Percentiles rank a stretch among this genome's conserved stretches.
Evolutionary conservation across 176 grass and related monocot genomes (phyloP).

Genomic region (Otatea glauca): DNA sequence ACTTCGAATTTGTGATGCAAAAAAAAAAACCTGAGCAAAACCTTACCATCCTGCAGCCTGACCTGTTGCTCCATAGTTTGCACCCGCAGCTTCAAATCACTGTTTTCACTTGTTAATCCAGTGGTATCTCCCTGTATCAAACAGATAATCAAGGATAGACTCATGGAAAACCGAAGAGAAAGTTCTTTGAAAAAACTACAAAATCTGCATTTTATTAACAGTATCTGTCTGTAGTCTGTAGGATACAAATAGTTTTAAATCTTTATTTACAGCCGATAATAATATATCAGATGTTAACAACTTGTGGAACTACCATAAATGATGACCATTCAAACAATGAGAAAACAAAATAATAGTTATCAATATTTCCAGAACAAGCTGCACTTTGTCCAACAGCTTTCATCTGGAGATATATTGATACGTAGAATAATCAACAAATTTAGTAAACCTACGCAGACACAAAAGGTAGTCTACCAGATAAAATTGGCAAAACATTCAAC

Average conservation of each 20-base stretch:
- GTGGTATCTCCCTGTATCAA: conserved; percentile 76
- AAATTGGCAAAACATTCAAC: not conserved
- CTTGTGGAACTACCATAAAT: conserved; percentile 25
- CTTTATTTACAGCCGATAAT: not conserved
- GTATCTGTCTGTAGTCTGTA: not conserved
- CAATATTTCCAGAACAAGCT: conserved; percentile 15
- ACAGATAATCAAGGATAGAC: conserved; percentile 39
- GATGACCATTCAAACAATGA: conserved; percentile 10
- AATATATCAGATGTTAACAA: conserved; percentile 8
- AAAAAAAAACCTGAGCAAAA: conserved; percentile 15
- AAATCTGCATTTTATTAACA: conserved; percentile 5
- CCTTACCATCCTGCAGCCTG: conserved; percentile 85
- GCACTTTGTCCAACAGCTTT: not conserved
- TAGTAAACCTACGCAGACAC: not conserved
- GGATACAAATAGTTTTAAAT: not conserved
- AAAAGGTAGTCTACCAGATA: not conserved
- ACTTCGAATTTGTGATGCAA: not conserved
- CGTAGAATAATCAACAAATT: not conserved
- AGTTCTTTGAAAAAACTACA: not conserved
- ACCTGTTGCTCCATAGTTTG: conserved; percentile 95
- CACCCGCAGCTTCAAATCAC: conserved; percentile 84
- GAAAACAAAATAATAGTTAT: not conserved
- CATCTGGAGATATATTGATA: not conserved
- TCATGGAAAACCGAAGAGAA: not conserved
- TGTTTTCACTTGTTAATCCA: conserved; percentile 91